Conservation (phyloP, 139 green algal genomes). For the Choricystis sp. region DNA sequence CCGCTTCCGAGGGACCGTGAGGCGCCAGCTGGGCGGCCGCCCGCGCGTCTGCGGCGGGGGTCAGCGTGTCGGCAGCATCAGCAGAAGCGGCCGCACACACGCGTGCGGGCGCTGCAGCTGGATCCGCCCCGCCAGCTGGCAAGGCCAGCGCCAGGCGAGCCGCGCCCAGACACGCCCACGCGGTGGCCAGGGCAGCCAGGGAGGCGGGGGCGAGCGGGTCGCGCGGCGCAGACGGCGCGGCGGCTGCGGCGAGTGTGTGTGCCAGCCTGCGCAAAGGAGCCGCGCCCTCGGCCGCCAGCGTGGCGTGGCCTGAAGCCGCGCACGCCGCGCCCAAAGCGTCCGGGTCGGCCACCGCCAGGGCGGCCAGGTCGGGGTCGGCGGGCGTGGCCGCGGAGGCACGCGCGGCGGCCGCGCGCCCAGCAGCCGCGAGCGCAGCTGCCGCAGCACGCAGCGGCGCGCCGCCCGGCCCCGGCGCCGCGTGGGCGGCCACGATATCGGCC, state of each 20-base stretch:
- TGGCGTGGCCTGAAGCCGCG: background rate
- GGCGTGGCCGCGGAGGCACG: background rate
- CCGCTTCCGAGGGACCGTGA: background rate
- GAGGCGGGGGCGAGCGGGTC: constrained; percentile 3
- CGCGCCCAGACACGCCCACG: constrained; percentile 64
- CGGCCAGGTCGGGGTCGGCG: background rate
- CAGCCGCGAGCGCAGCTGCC: background rate
- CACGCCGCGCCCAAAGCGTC: background rate
- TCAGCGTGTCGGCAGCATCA: constrained; percentile 19
- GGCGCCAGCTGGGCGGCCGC: background rate
- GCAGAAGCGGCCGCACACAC: constrained; percentile 18
- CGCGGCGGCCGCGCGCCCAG: background rate
- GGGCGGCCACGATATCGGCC: constrained; percentile 21
- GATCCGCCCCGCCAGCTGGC: constrained; percentile 55
- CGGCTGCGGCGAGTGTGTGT: too few species aligned
- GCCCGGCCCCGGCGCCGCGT: background rate
- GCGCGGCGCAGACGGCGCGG: too few species aligned
- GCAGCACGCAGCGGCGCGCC: background rate
- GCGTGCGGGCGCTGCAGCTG: constrained; percentile 42
- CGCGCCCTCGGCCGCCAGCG: too few species aligned
- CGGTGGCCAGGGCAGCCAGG: constrained; percentile 16
- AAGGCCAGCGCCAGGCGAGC: constrained; percentile 58
- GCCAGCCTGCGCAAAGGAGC: too few species aligned
- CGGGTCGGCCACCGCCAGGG: background rate
- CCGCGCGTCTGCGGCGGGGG: constrained; percentile 18